These are phyloP conservation scores for Grosmannia huntii DNA, from an alignment of 2,329 filamentous ascomycete species.

Conservation along the genomic window DNA sequence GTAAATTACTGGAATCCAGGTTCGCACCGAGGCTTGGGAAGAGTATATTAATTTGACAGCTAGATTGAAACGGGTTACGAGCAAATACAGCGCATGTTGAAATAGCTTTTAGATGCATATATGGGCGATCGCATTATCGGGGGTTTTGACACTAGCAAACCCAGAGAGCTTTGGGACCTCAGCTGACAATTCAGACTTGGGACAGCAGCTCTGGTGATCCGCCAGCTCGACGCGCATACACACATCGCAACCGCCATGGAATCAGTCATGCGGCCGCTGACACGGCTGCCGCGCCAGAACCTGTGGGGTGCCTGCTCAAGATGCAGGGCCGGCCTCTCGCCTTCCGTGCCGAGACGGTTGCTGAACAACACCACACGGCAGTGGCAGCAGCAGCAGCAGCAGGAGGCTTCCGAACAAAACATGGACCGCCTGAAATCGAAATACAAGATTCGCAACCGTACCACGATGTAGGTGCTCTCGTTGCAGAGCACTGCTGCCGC, in stretches of 20 bases:
- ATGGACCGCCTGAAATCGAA: conserved; percentile 54
- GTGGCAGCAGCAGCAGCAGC: neutral
- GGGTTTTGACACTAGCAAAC: neutral
- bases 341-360: neutral
- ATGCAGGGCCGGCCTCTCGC: neutral
- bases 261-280: neutral
- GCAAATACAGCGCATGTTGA: neutral
- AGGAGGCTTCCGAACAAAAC: conserved; percentile 23
- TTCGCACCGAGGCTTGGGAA: too few species aligned
- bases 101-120: neutral
- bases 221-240: neutral
- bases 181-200: neutral
- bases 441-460: conserved; percentile 55
- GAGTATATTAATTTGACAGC: neutral
- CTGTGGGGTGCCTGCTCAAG: conserved; percentile 2
- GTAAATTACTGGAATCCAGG: too few species aligned
- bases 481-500: neutral
- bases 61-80: neutral
- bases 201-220: neutral
- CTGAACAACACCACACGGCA: neutral
- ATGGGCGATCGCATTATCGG: neutral
- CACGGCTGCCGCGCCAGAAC: neutral
- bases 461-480: conserved; percentile 39
- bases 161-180: neutral
- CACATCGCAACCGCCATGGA: conserved; percentile 4